Evolutionary conservation across 306 rosid species (phyloP).

Genomic region (Trifolium repens): DNA sequence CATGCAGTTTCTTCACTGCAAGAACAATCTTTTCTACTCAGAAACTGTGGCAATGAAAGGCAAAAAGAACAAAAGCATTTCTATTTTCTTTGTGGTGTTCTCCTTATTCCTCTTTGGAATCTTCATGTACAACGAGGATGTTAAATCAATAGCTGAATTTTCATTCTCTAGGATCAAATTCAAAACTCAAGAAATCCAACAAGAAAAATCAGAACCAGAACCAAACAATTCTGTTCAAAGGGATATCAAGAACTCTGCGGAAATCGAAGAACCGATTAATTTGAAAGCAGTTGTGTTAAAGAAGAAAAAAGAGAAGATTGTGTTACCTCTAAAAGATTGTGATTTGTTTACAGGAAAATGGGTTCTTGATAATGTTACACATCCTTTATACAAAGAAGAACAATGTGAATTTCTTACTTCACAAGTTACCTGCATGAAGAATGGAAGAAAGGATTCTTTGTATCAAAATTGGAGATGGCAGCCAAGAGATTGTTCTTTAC

Average conservation of each 20-base stretch:
- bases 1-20: slow-evolving; percentile 66
- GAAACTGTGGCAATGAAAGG: slow-evolving; percentile 70
- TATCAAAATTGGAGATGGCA: slow-evolving; percentile 98
- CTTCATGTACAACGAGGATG: slow-evolving; percentile 84
- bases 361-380: slow-evolving; percentile 77
- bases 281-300: slow-evolving; percentile 33
- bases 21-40: slow-evolving; percentile 48
- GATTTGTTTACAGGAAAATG: slow-evolving; percentile 83
- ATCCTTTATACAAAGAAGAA: slow-evolving; percentile 89
- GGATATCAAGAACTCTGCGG: not conserved
- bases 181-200: slow-evolving; percentile 60
- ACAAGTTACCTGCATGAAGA: slow-evolving; percentile 91
- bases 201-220: slow-evolving; percentile 21
- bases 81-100: slow-evolving; percentile 63
- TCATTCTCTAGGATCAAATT: slow-evolving; percentile 55
- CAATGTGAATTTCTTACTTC: slow-evolving; percentile 79
- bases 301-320: slow-evolving; percentile 55
- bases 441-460: slow-evolving; percentile 80
- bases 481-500: slow-evolving; percentile 87
- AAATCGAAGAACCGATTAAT: slow-evolving; percentile 49
- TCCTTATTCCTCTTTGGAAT: slow-evolving; percentile 74
- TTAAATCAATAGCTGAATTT: slow-evolving; percentile 74
- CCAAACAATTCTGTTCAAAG: not conserved
- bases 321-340: slow-evolving; percentile 83
- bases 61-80: slow-evolving; percentile 64